Base-by-base conservation (phyloP, 345 rosid genomes). In the Physaria fendleri region DNA sequence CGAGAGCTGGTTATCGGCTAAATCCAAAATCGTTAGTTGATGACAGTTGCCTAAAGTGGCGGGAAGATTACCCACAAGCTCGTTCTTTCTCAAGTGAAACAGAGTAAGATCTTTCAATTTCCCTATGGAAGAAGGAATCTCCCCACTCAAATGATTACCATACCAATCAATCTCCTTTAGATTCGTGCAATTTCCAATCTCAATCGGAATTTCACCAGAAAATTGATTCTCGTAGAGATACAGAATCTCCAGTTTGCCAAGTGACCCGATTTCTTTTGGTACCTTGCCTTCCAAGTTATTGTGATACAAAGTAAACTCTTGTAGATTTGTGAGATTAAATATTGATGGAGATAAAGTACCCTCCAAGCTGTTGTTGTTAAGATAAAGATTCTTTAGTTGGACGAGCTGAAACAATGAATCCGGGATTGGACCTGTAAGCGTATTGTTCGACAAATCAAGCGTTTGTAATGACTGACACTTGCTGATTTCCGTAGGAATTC, bases 41-140 rank as follows among this genome's bases (percentile, higher is more conserved):
- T 40, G 60, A 78, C 96, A 91, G 80, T 91, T 78, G 49, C 96
- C 98, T 33, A 91, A 57, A 59, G 83, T 81, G 42, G 92, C 77
- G 8, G 98, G 98, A 64, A 91, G 51, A 11, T 81, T 77, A 71
- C 98, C 96, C 1, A 78, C 71, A 61, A 91, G 63, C 28, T 81
- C 84, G 73, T 91, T 91, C 82, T 85, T 85, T 73, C 98, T 84
- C 69, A 88, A 65, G 16, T 91, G 95, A 73, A 91, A 90, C 46
- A 78, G 40, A 41, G 72, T 74, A 7, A 91, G 86, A 30, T 82
- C 72, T 65, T 75, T 76, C 5, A 91, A 82, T 48, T 79, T 78
- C 37, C 96, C 98, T 6, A 91, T 77, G 0, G 79, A 78, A 12
- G 74, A 70, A 53, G 96, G 95, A 68, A 91, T 82, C 24, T 78